A percentile compares a stretch with the other conserved stretches of the same genome.
Evolutionary conservation across 306 rosid species (phyloP).

Genomic region (Casuarina glauca): DNA sequence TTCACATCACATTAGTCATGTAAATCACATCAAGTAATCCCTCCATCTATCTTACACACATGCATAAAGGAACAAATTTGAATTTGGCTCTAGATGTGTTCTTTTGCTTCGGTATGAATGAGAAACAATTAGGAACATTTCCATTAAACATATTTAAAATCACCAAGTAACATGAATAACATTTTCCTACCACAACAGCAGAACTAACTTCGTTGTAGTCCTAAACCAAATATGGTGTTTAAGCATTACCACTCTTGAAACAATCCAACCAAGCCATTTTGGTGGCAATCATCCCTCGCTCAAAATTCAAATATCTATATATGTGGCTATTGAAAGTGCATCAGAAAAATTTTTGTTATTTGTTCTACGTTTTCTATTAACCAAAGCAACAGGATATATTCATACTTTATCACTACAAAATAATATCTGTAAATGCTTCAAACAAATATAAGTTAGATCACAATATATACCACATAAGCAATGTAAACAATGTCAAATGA

Average conservation of each 20-base stretch:
- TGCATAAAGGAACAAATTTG: not conserved
- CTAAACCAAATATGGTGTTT: constrained; percentile 5
- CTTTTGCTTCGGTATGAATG: not conserved
- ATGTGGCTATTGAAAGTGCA: not conserved
- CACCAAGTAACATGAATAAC: not conserved
- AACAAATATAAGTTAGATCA: constrained; percentile 11
- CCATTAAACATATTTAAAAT: not conserved
- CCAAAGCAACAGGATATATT: not conserved
- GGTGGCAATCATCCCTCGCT: constrained; percentile 3
- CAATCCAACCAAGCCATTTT: constrained; percentile 1
- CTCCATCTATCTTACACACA: no score
- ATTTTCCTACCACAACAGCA: constrained; percentile 13
- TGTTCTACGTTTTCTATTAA: constrained; percentile 2
- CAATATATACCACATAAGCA: constrained; percentile 47
- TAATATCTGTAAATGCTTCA: not conserved
- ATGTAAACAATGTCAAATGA: constrained; percentile 62
- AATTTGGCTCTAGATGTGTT: not conserved
- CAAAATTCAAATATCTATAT: not conserved
- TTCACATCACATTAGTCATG: not conserved
- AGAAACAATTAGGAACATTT: not conserved
- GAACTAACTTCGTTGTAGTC: not conserved
- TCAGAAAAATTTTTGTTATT: not conserved
- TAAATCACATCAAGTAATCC: not conserved
- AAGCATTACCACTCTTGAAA: constrained; percentile 2
- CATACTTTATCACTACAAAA: not conserved